Percentiles rank a stretch among this genome's conserved stretches.
Conservation (phyloP, 441 rosid species). For the Eutrema salsugineum region DNA sequence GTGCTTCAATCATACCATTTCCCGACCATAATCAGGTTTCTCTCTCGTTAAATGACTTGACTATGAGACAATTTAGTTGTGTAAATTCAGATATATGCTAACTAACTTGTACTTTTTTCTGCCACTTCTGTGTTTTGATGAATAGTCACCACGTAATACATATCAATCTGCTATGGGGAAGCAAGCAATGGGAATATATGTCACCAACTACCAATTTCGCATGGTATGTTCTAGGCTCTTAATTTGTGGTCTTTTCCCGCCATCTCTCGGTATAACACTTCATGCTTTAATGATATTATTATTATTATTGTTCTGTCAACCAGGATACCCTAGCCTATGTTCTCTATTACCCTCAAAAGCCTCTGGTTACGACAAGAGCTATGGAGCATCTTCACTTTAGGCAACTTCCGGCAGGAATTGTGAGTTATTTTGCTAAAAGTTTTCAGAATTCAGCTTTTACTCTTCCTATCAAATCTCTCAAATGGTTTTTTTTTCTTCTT, state of each 20-base stretch:
- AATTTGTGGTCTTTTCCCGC: neutral
- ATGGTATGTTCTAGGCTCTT: slow-evolving; percentile 52
- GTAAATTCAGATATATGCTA: slow-evolving; percentile 3
- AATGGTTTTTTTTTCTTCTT: slow-evolving; percentile 7
- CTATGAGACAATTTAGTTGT: neutral
- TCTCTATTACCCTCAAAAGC: slow-evolving; percentile 96
- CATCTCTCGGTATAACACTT: neutral
- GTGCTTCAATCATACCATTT: slow-evolving; percentile 98
- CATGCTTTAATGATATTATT: neutral
- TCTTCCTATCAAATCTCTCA: neutral
- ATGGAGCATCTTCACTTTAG: slow-evolving; percentile 99
- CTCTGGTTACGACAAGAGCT: slow-evolving; percentile 97
- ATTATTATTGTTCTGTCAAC: slow-evolving; percentile 4
- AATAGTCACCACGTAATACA: slow-evolving; percentile 96
- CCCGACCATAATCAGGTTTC: slow-evolving; percentile 98
- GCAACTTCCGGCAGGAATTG: slow-evolving; percentile 99
- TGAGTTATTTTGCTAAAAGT: slow-evolving; percentile 32
- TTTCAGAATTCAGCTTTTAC: neutral
- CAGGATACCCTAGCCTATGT: slow-evolving; percentile 98
- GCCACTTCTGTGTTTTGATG: slow-evolving; percentile 28
- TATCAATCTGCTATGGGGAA: slow-evolving; percentile 99
- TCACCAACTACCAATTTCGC: slow-evolving; percentile 94
- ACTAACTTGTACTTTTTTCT: neutral
- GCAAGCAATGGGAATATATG: slow-evolving; percentile 99
- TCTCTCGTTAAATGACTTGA: neutral